Evolutionary conservation across 306 rosid genomes (phyloP), one percentile per base, ranked within the genome.

Genomic region (Sophora flavescens): DNA sequence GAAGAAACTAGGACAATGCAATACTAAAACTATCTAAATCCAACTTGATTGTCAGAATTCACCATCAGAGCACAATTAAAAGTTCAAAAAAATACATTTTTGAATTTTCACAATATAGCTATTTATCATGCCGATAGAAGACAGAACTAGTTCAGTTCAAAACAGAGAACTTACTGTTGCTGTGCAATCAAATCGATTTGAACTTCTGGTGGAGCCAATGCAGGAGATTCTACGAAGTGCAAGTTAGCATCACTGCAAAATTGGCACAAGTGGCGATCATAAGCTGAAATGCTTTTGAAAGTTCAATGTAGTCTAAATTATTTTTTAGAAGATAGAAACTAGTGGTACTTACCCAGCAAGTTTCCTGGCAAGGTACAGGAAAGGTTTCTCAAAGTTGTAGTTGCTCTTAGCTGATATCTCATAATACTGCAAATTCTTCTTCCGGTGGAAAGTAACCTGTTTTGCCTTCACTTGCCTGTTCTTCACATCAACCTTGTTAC

Each of bases 141-240:
- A 22, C 22, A 18, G 0, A 4, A 38, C 0, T 6, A 44, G 57
- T 15, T 14, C 47, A 54, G 59, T 42, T 12, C 4, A 71, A 0
- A 53, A 0, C 13, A 66, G 18, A 74, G 52, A 28, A 48, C 91
- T 86, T 88, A 92, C 97, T 73, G 80, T 71, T 85, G 88, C 51
- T 92, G 97, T 4, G 84, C 89, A 35, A 82, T 90, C 53, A 93
- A 45, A 83, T 93, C 96, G 15, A 93, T 91, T 63, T 90, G 91
- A 42, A 93, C 94, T 67, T 93, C 98, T 1, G 98, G 98, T 17
- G 98, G 98, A 60, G 93, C 93, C 75, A 93, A 68, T 3, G 98
- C 98, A 11, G 98, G 98, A 38, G 97, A 85, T 75, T 92, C 97
- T 2, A 92, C 97, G 26, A 92, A 92, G 74, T 92, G 97, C 82